phyloP scores from a whole-genome alignment of 2,329 filamentous ascomycete genomes.

The Venturia aucupariae region DNA sequence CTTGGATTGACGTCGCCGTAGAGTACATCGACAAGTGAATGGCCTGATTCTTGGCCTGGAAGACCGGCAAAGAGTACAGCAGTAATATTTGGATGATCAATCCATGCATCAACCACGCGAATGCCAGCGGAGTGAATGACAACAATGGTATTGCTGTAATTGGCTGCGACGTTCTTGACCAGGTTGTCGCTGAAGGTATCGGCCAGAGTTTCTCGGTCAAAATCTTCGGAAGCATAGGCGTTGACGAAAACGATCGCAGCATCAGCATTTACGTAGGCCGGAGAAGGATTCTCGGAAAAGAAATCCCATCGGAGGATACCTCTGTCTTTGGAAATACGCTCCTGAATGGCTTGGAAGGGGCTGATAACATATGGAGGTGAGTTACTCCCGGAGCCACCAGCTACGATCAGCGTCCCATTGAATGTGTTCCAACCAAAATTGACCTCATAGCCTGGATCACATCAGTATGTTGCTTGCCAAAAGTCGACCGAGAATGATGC shows the following conservation, averaged over 20 bases:
- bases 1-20: conserved; percentile 61
- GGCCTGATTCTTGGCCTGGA: conserved; percentile 63
- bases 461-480: neutral
- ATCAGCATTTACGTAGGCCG: conserved; percentile 19
- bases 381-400: conserved; percentile 27
- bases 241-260: conserved; percentile 26
- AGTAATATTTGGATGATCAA: conserved; percentile 57
- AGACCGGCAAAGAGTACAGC: conserved; percentile 61
- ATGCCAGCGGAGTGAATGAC: conserved; percentile 66
- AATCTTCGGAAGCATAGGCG: conserved; percentile 20
- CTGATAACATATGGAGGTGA: conserved; percentile 25
- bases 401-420: conserved; percentile 32
- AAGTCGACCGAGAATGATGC: neutral
- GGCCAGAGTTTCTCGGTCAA: conserved; percentile 22
- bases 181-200: conserved; percentile 22
- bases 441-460: conserved; percentile 11
- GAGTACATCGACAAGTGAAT: conserved; percentile 56
- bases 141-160: conserved; percentile 43
- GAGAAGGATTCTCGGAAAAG: conserved; percentile 19
- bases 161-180: conserved; percentile 18
- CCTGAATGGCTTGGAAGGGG: conserved; percentile 28
- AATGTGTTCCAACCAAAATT: neutral
- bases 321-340: conserved; percentile 23
- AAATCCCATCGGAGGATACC: conserved; percentile 22
- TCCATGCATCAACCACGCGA: conserved; percentile 60